Percentiles rank a stretch among this genome's conserved stretches.
phyloP scores from a whole-genome alignment of 2,329 filamentous ascomycete species.

The Trichoderma simmonsii region DNA sequence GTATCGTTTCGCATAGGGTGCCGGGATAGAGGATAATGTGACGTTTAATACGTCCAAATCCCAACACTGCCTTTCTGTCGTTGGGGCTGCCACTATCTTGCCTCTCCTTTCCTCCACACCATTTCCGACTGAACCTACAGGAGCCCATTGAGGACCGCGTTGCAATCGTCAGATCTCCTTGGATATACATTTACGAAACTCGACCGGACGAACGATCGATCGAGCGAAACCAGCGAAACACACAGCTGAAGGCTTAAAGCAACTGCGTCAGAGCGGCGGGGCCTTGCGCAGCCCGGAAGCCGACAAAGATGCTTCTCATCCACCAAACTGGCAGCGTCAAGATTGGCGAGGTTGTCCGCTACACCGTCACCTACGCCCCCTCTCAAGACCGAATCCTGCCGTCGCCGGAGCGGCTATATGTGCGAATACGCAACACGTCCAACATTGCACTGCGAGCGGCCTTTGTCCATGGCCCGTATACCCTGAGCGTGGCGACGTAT shows the following conservation, averaged over 20 bases:
- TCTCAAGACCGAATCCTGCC: constrained; percentile 86
- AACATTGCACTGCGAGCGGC: constrained; percentile 88
- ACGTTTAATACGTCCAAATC: background rate
- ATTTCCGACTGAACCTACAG: background rate
- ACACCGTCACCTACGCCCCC: constrained; percentile 88
- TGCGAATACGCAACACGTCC: constrained; percentile 89
- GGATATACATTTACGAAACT: background rate
- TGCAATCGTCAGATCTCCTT: background rate
- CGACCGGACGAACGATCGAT: background rate
- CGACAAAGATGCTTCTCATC: constrained; percentile 70
- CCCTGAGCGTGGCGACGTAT: constrained; percentile 80
- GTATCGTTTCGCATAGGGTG: background rate
- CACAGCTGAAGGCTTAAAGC: background rate
- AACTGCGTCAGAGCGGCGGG: background rate
- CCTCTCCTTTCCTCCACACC: background rate
- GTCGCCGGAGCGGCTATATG: constrained; percentile 72
- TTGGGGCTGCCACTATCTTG: background rate
- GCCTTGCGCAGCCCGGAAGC: background rate
- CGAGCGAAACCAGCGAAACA: background rate
- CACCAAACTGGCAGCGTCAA: constrained; percentile 90
- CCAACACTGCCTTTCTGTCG: background rate
- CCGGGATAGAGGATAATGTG: constrained; percentile 2
- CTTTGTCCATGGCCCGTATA: constrained; percentile 95
- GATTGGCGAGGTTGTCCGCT: constrained; percentile 90
- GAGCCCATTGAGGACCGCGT: background rate